Conservation (phyloP, 148 eudicot species). For the Rhododendron williamsianum region DNA sequence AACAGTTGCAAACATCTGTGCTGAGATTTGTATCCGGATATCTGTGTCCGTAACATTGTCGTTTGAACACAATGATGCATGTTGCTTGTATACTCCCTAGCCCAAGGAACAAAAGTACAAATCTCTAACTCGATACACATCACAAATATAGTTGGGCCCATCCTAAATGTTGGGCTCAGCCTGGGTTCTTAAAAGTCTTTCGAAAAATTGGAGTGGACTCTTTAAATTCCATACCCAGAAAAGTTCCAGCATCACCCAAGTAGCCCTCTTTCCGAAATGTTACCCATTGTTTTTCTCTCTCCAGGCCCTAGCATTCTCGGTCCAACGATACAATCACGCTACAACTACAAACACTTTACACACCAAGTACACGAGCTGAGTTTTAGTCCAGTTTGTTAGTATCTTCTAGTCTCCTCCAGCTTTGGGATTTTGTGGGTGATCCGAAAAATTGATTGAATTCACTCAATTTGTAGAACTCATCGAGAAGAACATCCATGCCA, state of each 20-base stretch:
- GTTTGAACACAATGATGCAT: too few relatives aligned
- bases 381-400: neutral
- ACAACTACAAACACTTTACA: neutral
- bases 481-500: neutral
- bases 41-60: too few relatives aligned
- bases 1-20: too few relatives aligned
- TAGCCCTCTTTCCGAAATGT: too few relatives aligned
- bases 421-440: too few relatives aligned
- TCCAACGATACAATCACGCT: neutral
- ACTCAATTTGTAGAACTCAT: too few relatives aligned
- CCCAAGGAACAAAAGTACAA: too few relatives aligned
- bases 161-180: neutral
- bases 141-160: neutral
- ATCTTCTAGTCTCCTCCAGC: neutral
- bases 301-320: neutral
- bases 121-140: too few relatives aligned
- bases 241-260: neutral
- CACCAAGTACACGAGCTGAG: neutral
- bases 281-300: neutral
- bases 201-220: neutral
- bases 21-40: too few relatives aligned
- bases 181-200: neutral
- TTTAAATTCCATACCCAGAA: neutral
- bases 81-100: too few relatives aligned
- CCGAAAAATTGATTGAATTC: too few relatives aligned